These are phyloP conservation scores for Triglochin maritima DNA, from an alignment of 106 monocot species.

Conservation along the genomic window DNA sequence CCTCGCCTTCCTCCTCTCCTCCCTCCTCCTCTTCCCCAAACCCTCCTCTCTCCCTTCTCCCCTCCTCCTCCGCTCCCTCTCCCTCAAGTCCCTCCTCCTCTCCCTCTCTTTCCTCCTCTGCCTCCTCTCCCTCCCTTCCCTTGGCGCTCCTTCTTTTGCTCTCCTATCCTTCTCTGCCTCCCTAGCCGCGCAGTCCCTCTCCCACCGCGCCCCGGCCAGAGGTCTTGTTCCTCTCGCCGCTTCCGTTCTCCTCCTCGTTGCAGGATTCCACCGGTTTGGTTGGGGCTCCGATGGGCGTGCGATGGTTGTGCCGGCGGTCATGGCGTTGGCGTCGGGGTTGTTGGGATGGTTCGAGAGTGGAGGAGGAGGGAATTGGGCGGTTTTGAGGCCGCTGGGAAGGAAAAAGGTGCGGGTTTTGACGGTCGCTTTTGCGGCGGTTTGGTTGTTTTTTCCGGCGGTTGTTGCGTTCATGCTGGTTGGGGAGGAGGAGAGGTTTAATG, in stretches of 20 bases:
- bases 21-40: conserved; percentile 8
- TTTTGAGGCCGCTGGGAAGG: conserved; percentile 41
- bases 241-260: conserved; percentile 14
- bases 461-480: conserved; percentile 18
- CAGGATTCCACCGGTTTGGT: too few species aligned
- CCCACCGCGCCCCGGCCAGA: background rate
- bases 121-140: conserved; percentile 18
- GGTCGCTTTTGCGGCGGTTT: conserved; percentile 38
- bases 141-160: conserved; percentile 24
- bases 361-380: conserved; percentile 33
- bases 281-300: too few species aligned
- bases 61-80: conserved; percentile 18
- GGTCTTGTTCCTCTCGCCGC: conserved; percentile 20
- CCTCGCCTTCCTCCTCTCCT: conserved; percentile 11
- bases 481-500: background rate
- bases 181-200: conserved; percentile 24
- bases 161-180: conserved; percentile 28
- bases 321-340: conserved; percentile 35
- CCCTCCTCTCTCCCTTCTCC: conserved; percentile 2
- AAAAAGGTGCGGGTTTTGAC: conserved; percentile 32
- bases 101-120: conserved; percentile 19
- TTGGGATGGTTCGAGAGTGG: conserved; percentile 1
- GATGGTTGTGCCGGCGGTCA: conserved; percentile 4
- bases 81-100: conserved; percentile 32
- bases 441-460: conserved; percentile 56